A percentile compares a stretch with the other conserved stretches of the same genome.
Evolutionary conservation across 352 stramenopile genomes (phyloP).

Genomic region (Saprolegnia parasitica): DNA sequence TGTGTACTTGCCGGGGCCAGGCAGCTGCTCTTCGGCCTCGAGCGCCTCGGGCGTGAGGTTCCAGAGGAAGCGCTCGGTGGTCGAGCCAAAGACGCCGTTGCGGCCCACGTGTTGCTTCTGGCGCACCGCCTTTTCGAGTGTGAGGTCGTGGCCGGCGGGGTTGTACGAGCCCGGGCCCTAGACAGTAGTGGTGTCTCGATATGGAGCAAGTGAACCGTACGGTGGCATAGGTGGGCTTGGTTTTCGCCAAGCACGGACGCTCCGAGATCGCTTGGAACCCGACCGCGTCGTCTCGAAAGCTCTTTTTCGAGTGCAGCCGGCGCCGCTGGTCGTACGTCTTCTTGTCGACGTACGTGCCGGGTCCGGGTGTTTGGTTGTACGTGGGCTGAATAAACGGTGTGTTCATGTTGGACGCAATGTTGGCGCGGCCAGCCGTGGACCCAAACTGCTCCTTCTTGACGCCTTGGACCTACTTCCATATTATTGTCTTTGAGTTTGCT

Average conservation of each 20-base stretch:
- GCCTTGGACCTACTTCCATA: slow-evolving; percentile 7
- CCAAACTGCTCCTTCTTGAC: slow-evolving; percentile 51
- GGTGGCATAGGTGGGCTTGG: slow-evolving; percentile 29
- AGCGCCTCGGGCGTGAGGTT: slow-evolving; percentile 44
- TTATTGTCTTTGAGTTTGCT: no score
- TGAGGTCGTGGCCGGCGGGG: slow-evolving; percentile 29
- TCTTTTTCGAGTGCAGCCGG: slow-evolving; percentile 28
- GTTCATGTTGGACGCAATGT: slow-evolving; percentile 52
- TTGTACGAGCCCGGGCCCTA: slow-evolving; percentile 28
- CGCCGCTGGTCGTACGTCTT: slow-evolving; percentile 9
- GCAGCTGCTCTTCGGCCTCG: slow-evolving; percentile 45
- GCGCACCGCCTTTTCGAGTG: slow-evolving; percentile 47
- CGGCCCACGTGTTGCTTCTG: slow-evolving; percentile 49
- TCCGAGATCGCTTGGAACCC: slow-evolving; percentile 66
- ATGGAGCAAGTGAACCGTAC: not conserved
- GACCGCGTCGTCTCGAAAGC: slow-evolving; percentile 38
- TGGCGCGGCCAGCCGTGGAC: slow-evolving; percentile 50
- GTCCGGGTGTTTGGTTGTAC: slow-evolving; percentile 53
- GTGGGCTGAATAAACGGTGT: slow-evolving; percentile 54
- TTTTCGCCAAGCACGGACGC: slow-evolving; percentile 51
- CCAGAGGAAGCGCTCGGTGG: slow-evolving; percentile 66
- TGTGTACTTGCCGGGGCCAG: slow-evolving; percentile 55
- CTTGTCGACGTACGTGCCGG: slow-evolving; percentile 45
- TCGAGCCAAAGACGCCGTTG: slow-evolving; percentile 70
- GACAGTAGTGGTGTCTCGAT: not conserved